Evolutionary conservation across 306 rosid genomes (phyloP), one percentile per base, ranked within the genome.

Genomic region (Hippophae gyantsensis): DNA sequence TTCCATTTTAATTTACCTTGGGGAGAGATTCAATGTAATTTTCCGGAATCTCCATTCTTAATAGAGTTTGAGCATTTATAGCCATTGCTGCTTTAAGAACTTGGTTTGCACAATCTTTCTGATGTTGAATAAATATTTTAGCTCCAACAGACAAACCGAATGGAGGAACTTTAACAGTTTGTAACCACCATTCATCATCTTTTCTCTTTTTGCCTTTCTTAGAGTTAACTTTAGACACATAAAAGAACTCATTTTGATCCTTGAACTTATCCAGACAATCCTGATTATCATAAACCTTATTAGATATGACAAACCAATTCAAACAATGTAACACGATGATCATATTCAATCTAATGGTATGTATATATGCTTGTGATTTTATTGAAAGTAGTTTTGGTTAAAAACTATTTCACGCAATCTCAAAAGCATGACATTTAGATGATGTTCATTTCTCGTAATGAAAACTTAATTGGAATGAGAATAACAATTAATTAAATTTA

Each of bases 21-120:
- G 99, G 99, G 67, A 93, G 79, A 46, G 89, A 70, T 66, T 93
- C 99, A 6, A 88, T 81, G 72, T 93, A 93, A 75, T 85, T 81
- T 57, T 93, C 99, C 1, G 99, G 99, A 54, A 86, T 93, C 71
- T 86, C 97, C 90, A 93, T 88, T 71, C 88, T 97, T 41, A 88
- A 65, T 65, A 93, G 80, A 72, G 89, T 86, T 72, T 82, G 97
- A 72, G 97, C 97, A 77, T 93, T 93, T 65, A 93, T 93, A 58
- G 95, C 95, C 99, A 93, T 88, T 43, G 99, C 99, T 73, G 99
- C 99, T 77, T 93, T 93, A 52, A 93, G 99, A 43, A 93, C 97
- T 84, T 93, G 99, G 72, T 80, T 86, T 66, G 89, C 95, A 72
- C 99, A 78, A 72, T 93, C 99, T 69, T 93, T 93, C 68, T 93